Conservation (phyloP, 2,329 filamentous ascomycete species). For the Aspergillus ochraceus region DNA sequence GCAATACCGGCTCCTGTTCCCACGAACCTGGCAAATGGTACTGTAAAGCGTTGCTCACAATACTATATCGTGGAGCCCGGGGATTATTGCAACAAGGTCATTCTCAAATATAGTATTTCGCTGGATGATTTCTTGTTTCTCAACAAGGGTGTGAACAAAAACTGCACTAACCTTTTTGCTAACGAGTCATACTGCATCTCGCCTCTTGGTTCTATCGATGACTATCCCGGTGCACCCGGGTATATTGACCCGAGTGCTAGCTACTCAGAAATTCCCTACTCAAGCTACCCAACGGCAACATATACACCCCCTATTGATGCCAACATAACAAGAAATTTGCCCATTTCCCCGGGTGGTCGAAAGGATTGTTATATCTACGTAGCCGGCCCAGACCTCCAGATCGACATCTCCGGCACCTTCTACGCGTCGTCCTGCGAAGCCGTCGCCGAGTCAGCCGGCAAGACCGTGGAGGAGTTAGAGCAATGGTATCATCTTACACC, state of each 20-base stretch:
- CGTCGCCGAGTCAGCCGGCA: neutral
- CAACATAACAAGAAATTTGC: neutral
- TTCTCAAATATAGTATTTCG: neutral
- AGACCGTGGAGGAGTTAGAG: neutral
- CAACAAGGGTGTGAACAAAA: neutral
- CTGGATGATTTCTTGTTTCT: neutral
- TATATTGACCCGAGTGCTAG: neutral
- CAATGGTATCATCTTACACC: neutral
- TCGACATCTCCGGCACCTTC: neutral
- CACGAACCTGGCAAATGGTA: neutral
- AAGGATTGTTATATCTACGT: neutral
- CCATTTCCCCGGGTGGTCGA: neutral
- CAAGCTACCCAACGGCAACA: neutral
- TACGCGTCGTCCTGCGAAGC: neutral
- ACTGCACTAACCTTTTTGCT: neutral
- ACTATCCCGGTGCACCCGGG: neutral
- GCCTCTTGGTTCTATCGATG: neutral
- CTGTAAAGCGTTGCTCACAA: neutral
- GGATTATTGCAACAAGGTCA: neutral
- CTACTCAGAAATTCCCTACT: neutral
- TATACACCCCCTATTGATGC: neutral
- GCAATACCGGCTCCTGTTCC: neutral
- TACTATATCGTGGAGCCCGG: neutral
- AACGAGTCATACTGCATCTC: neutral
- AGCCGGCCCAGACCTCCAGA: neutral